Conservation (phyloP, 2,329 filamentous ascomycete species). For the Parascedosporium putredinis region DNA sequence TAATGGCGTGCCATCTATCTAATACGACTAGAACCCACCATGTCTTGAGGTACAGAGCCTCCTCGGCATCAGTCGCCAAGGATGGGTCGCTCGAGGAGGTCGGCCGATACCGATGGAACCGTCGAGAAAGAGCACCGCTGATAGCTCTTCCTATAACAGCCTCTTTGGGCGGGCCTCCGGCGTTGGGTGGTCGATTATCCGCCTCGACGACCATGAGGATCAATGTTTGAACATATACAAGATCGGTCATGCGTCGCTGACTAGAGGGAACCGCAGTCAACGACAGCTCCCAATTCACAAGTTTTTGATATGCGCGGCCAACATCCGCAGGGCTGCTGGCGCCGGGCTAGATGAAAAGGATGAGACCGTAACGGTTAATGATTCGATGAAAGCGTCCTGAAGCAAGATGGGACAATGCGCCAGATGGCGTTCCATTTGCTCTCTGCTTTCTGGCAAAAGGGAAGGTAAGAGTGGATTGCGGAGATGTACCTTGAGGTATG, state of each 20-base stretch:
- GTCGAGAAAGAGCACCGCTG: constrained; percentile 54
- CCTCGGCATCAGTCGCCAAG: constrained; percentile 47
- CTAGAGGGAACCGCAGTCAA: background rate
- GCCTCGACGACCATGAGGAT: constrained; percentile 57
- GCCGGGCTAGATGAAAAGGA: constrained; percentile 31
- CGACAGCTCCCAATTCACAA: constrained; percentile 41
- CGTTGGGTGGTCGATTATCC: constrained; percentile 40
- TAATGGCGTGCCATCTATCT: constrained; percentile 64
- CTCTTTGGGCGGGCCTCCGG: constrained; percentile 37
- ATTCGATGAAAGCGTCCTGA: constrained; percentile 54
- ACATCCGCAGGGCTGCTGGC: constrained; percentile 29
- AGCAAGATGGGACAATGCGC: constrained; percentile 44
- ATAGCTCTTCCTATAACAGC: constrained; percentile 55
- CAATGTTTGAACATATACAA: constrained; percentile 54
- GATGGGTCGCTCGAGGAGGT: background rate
- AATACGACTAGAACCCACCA: constrained; percentile 66
- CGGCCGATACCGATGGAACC: constrained; percentile 35
- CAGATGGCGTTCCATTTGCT: constrained; percentile 44
- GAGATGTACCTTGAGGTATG: constrained; percentile 43
- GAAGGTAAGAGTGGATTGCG: constrained; percentile 56
- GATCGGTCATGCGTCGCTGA: background rate
- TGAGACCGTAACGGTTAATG: constrained; percentile 48
- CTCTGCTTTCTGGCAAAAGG: constrained; percentile 51
- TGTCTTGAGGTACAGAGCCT: constrained; percentile 50
- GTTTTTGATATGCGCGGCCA: constrained; percentile 33